Percentiles rank a stretch among this genome's conserved stretches.
Conservation (phyloP, 129 eudicot species). For the Flaveria ramosissima region DNA sequence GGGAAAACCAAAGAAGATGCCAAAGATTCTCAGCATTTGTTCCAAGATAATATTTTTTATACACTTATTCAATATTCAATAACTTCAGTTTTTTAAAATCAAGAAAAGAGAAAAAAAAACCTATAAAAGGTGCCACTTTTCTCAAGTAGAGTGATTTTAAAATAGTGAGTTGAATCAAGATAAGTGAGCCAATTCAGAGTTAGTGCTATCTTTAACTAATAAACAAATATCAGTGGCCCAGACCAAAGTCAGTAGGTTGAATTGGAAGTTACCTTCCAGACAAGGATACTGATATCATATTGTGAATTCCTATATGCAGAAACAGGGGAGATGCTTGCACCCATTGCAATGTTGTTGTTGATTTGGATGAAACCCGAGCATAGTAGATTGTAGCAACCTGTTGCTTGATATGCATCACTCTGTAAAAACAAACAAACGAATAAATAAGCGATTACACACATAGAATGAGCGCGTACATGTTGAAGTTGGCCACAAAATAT, state of each 20-base stretch:
- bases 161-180: conserved; percentile 22
- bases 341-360: conserved; percentile 86
- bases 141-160: conserved; percentile 10
- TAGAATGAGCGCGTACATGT: neutral
- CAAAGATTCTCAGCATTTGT: conserved; percentile 40
- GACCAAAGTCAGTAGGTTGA: conserved; percentile 38
- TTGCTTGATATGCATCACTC: conserved; percentile 97
- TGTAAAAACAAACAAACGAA: conserved; percentile 20
- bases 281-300: conserved; percentile 81
- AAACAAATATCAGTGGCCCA: conserved; percentile 34
- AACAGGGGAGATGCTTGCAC: conserved; percentile 94
- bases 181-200: conserved; percentile 24
- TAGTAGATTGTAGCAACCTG: conserved; percentile 85
- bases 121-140: conserved; percentile 24
- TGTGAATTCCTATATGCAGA: conserved; percentile 73
- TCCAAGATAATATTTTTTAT: conserved; percentile 26
- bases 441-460: neutral
- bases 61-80: neutral
- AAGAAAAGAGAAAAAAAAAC: conserved; percentile 11
- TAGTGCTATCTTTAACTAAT: conserved; percentile 33
- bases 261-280: conserved; percentile 80
- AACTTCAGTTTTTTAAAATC: conserved; percentile 11
- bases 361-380: conserved; percentile 92
- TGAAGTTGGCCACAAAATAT: neutral
- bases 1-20: conserved; percentile 34